Base-by-base conservation (phyloP, 2,329 filamentous ascomycete species). In the Colletotrichum phormii region DNA sequence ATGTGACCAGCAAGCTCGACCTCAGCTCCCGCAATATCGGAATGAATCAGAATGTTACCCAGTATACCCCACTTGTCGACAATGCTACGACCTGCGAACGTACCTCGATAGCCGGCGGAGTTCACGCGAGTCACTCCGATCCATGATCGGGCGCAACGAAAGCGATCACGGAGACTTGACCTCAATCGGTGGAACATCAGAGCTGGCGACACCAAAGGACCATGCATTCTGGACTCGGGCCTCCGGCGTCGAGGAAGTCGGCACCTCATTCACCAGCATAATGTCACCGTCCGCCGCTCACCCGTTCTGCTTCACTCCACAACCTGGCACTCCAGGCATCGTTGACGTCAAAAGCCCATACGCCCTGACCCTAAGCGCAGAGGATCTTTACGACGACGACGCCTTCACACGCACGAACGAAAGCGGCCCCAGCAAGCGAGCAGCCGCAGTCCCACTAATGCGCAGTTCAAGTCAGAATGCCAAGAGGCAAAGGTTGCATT, bases 81-180 rank as follows among this genome's bases (percentile, higher is more conserved):
- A 78, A 54, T 86, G 84, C 74, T 86, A 84, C 75, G 84, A 86
- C 67, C 71, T 82, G 54, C 78, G 79, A 42, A 80, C 79, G 31
- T 85, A 85, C 66, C 79, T 84, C 22, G 82, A 83, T 60, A 85
- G 80, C 69, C 80, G 84, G 4, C 80, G 84, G n/a, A 83, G 81
- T 74, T 85, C 83, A 51, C 79, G 82, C 11, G 80, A 82, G 71
- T 85, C 84, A 15, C 71, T 85, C 42, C 77, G 83, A 24, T 85
- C 84, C 61, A 85, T 86, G 81, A 81, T 85, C 71, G 83, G 82
- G 60, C 79, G 76, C 35, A 79, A 77, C 46, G 81, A 84, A 51
- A 76, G 74, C 24, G 83, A 85, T 66, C 82, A 81, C 51, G 71
- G 71, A 15, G 84, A 85, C 67, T 75, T 82, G 53, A 81, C 80